Base-by-base conservation (phyloP, 805 yeast species). In the Candida wancherniae region DNA sequence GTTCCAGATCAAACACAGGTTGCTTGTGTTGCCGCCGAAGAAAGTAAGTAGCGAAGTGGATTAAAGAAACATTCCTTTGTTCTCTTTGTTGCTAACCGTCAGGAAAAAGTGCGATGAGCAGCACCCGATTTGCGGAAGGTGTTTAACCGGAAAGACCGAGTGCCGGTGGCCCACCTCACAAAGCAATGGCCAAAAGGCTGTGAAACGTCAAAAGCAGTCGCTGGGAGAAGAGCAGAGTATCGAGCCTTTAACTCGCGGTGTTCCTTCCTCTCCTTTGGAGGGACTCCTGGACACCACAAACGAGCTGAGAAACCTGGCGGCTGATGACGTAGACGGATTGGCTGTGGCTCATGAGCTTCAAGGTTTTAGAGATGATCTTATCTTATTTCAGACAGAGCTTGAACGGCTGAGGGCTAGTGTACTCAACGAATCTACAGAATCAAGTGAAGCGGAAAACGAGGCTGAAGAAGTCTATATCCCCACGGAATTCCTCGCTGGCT, bases 71-170 rank as follows among this genome's bases (percentile, higher is more conserved):
- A 21, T 4, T 11, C 14, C 16, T 5, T 11, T 15, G 9, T 7
- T 9, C 19, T 5, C 18, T 11, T 9, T 12, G 7, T 4, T 14
- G 30, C 44, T 45, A 35, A 37, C 39, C 5, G 2, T 3, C 13
- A 43, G 50, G 24, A 45, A 45, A 22, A 44, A 44, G 16, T 45
- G 50, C 22, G 50, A 45, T 20, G 50, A 45, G 22, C 20, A 13
- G 9, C 40, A 32, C 19, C 50, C 50, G 4, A 20, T 16, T 12
- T 45, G 50, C 24, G 18, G 25, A 7, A 31, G 27, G 6, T 45
- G 50, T 25, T 19, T 19, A 12, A 13, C 22, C 3, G 21, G 37
- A 12, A 33, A 15, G 6, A 36, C 20, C 9, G 10, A 7, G 3
- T 43, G 47, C 19, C 29, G 24, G 11, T 43, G 45, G 45, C 43